Evolutionary conservation across 306 rosid genomes (phyloP), one percentile per base, ranked within the genome.

Genomic region (Neltuma alba): DNA sequence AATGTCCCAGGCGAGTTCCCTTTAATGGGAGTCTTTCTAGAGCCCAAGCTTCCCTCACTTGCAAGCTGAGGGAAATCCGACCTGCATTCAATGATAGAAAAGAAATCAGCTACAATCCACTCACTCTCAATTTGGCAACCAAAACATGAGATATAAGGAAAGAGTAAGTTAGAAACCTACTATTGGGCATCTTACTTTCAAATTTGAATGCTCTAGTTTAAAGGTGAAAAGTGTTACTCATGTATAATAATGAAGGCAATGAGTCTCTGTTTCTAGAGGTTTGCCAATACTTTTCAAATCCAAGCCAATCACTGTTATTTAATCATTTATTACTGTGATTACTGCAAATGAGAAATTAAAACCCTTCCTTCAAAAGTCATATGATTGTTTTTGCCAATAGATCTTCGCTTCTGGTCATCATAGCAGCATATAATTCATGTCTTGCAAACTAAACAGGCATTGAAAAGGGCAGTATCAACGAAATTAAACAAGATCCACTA

Each of bases 11-110:
- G 82, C 7, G 97, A 87, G 84, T 80, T 88, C 71, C 85, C 89
- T 86, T 94, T 92, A 21, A 70, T 41, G 36, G 91, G 80, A 75
- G 81, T 67, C 48, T 62, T 83, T 85, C 84, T 89, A 40, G 82
- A 86, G 38, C 87, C 92, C 97, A 85, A 79, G 80, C 86, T 87
- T 33, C 91, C 86, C 65, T 87, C 91, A 74, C 88, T 83, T 23
- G 86, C 87, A 78, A 86, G 92, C 57, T 89, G 89, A 76, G 92
- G 85, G 63, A 85, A 90, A 66, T 81, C 89, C 12, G 81, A 84
- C 83, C 99, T 94, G 91, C 79, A 75, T 76, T 58, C 42, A 85
- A 14, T 28, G 61, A 78, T 3, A 42, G 54, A 21, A 74, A 50
- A 62, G 7, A 71, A 72, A 75, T 74, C 50, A 73, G 40, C 34